These are phyloP conservation scores for Mycena galopus DNA, from an alignment of 768 basidiomycete species.

Conservation along the genomic window DNA sequence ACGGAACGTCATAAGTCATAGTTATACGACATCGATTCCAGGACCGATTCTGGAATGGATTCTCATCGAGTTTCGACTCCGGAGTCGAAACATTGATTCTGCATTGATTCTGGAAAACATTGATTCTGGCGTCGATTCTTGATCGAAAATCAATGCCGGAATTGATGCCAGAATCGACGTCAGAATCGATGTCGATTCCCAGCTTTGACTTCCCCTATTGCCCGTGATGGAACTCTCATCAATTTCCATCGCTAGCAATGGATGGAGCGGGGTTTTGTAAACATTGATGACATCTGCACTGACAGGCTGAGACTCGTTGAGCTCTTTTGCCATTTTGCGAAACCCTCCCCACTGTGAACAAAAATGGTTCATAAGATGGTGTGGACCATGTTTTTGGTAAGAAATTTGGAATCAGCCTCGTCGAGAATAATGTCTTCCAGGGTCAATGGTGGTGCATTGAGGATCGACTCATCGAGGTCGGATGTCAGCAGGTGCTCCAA, in stretches of 20 bases:
- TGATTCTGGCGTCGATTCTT: too few relatives aligned
- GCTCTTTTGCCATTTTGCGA: slow-evolving; percentile 15
- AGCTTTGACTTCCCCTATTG: too few relatives aligned
- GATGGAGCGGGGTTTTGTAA: slow-evolving; percentile 29
- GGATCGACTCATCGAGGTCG: slow-evolving; percentile 34
- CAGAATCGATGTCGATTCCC: too few relatives aligned
- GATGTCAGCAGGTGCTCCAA: slow-evolving; percentile 35
- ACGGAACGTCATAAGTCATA: too few relatives aligned
- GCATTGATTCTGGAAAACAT: too few relatives aligned
- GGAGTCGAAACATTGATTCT: too few relatives aligned
- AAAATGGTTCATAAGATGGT: slow-evolving; percentile 33
- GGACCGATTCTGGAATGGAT: too few relatives aligned
- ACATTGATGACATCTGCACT: slow-evolving; percentile 25
- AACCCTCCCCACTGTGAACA: slow-evolving; percentile 26
- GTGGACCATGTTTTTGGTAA: slow-evolving; percentile 22
- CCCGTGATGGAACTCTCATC: slow-evolving; percentile 36
- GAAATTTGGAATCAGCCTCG: slow-evolving; percentile 18
- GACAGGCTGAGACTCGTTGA: slow-evolving; percentile 19
- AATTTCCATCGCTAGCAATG: slow-evolving; percentile 30
- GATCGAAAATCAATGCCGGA: too few relatives aligned
- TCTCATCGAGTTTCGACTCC: too few relatives aligned
- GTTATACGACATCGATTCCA: too few relatives aligned
- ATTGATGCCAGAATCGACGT: too few relatives aligned
- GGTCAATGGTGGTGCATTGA: slow-evolving; percentile 35
- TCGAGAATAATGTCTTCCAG: slow-evolving; percentile 38